These are phyloP conservation scores for Camelina laxa DNA, from an alignment of 345 rosid genomes.

Conservation along the genomic window DNA sequence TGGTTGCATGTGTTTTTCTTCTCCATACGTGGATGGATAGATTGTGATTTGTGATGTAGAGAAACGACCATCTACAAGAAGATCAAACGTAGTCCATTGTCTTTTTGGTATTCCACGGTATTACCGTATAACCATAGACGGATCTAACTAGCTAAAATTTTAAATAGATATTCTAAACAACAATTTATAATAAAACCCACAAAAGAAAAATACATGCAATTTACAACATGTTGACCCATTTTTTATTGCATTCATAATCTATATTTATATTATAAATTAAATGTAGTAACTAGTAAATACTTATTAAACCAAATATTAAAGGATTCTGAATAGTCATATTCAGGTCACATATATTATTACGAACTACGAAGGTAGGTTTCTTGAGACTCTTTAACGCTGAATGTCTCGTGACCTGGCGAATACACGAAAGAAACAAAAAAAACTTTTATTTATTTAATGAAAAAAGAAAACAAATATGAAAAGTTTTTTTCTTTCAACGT, in stretches of 20 bases:
- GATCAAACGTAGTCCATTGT: background rate
- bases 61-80: background rate
- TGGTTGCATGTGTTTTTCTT: background rate
- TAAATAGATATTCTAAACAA: too few relatives aligned
- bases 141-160: background rate
- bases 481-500: slow-evolving; percentile 25
- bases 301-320: background rate
- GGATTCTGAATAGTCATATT: background rate
- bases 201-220: background rate
- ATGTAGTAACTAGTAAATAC: background rate
- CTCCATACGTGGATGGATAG: background rate
- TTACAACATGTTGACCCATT: background rate
- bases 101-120: background rate
- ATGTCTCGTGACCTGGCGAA: slow-evolving; percentile 40
- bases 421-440: slow-evolving; percentile 32
- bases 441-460: background rate
- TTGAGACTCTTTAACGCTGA: slow-evolving; percentile 9
- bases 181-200: background rate
- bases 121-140: background rate
- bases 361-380: slow-evolving; percentile 11
- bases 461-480: background rate
- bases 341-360: too few relatives aligned
- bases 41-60: background rate
- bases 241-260: background rate
- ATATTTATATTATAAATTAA: background rate